Conservation (phyloP, 768 basidiomycete species). For the Lepiota brunneoincarnata region DNA sequence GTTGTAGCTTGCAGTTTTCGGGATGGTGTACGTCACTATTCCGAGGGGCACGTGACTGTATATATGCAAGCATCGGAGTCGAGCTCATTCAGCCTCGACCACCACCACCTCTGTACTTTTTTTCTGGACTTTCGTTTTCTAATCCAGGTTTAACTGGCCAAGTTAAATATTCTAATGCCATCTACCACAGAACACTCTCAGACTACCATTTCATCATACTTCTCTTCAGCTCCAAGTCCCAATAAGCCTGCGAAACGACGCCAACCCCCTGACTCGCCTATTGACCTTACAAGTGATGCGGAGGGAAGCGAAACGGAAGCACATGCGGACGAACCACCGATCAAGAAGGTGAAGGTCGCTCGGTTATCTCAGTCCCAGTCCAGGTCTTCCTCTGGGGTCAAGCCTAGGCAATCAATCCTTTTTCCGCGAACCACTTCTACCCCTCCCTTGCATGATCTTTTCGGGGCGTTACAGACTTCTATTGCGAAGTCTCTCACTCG, state of each 20-base stretch:
- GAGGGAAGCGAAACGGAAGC: conserved; percentile 22
- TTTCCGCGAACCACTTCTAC: neutral
- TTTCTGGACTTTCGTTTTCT: neutral
- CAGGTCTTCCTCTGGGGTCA: neutral
- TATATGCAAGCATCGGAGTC: too few relatives aligned
- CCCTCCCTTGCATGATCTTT: neutral
- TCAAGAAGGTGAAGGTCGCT: conserved; percentile 12
- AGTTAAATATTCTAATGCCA: conserved; percentile 14
- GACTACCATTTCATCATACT: conserved; percentile 38
- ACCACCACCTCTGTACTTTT: too few relatives aligned
- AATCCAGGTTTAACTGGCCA: neutral
- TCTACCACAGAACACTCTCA: conserved; percentile 22
- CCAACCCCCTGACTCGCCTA: conserved; percentile 24
- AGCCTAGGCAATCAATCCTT: conserved; percentile 3
- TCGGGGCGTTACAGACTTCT: too few relatives aligned
- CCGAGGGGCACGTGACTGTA: too few relatives aligned
- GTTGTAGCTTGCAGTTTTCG: neutral
- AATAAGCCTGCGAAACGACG: conserved; percentile 27
- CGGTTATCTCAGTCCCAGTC: conserved; percentile 8
- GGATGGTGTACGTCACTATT: neutral
- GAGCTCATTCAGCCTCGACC: too few relatives aligned
- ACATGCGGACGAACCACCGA: conserved; percentile 26
- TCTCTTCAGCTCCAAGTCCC: conserved; percentile 23
- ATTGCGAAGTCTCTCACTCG: neutral
- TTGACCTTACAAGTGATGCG: conserved; percentile 55